A percentile compares a stretch with the other conserved stretches of the same genome.
phyloP scores from a whole-genome alignment of 768 basidiomycete genomes.

The Podaxis mareebaensis region DNA sequence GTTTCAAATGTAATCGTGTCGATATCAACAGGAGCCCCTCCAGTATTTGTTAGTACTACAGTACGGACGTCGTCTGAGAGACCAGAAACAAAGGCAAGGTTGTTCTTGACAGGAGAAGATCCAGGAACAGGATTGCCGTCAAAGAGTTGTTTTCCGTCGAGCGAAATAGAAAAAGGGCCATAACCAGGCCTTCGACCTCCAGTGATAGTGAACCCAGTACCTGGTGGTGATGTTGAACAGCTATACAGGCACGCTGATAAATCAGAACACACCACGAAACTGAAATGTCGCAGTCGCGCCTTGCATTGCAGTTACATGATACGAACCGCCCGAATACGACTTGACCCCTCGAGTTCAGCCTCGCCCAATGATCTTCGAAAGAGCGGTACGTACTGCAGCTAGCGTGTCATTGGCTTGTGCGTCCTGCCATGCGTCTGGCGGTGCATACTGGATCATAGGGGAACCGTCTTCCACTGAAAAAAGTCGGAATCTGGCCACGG shows the following conservation, averaged over 20 bases:
- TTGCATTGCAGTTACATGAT: slow-evolving; percentile 42
- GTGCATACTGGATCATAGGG: slow-evolving; percentile 52
- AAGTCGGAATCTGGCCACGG: background rate
- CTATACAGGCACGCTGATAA: background rate
- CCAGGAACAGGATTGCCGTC: slow-evolving; percentile 38
- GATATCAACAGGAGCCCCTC: slow-evolving; percentile 46
- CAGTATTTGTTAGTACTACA: slow-evolving; percentile 46
- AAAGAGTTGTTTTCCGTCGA: slow-evolving; percentile 42
- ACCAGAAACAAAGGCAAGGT: slow-evolving; percentile 44
- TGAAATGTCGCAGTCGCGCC: slow-evolving; percentile 51
- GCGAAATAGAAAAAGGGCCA: slow-evolving; percentile 43
- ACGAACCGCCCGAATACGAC: slow-evolving; percentile 45
- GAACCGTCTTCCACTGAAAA: slow-evolving; percentile 57
- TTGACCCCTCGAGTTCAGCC: slow-evolving; percentile 17
- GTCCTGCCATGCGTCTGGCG: slow-evolving; percentile 51
- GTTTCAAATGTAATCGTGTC: slow-evolving; percentile 48
- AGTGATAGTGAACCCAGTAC: slow-evolving; percentile 54
- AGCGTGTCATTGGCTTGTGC: slow-evolving; percentile 40
- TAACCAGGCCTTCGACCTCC: slow-evolving; percentile 47
- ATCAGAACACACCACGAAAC: slow-evolving; percentile 44
- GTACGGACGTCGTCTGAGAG: slow-evolving; percentile 48
- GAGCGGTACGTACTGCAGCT: slow-evolving; percentile 31
- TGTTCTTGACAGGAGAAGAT: slow-evolving; percentile 27
- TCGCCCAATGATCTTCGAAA: background rate
- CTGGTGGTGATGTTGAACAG: slow-evolving; percentile 23